These are phyloP conservation scores for Sequoiadendron giganteum DNA, from an alignment of 75 land plant genomes.

Conservation along the genomic window DNA sequence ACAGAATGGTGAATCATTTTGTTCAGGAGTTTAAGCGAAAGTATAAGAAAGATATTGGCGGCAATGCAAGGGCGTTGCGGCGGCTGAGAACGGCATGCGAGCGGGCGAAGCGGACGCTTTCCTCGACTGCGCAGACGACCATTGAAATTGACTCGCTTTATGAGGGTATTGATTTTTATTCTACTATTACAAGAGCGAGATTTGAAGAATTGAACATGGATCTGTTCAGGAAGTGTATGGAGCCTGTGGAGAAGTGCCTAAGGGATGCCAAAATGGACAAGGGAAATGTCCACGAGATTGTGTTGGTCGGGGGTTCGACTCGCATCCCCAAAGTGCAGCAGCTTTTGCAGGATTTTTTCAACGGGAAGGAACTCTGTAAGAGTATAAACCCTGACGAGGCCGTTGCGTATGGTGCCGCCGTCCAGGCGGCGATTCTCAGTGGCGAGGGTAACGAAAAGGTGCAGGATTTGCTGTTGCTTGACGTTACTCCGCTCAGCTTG, in stretches of 20 bases:
- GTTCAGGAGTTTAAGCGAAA: slow-evolving; percentile 63
- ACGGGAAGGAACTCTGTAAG: slow-evolving; percentile 34
- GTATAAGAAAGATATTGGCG: slow-evolving; percentile 56
- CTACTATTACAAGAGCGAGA: slow-evolving; percentile 56
- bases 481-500: slow-evolving; percentile 23
- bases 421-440: slow-evolving; percentile 28
- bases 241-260: slow-evolving; percentile 57
- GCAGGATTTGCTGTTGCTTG: slow-evolving; percentile 27
- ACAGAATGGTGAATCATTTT: slow-evolving; percentile 56
- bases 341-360: slow-evolving; percentile 28
- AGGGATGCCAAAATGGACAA: slow-evolving; percentile 61
- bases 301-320: slow-evolving; percentile 60
- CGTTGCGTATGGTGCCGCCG: slow-evolving; percentile 34
- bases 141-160: slow-evolving; percentile 55
- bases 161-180: slow-evolving; percentile 62
- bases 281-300: slow-evolving; percentile 35
- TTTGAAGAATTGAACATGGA: slow-evolving; percentile 59
- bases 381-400: slow-evolving; percentile 36
- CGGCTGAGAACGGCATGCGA: slow-evolving; percentile 54
- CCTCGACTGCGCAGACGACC: slow-evolving; percentile 47
- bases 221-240: slow-evolving; percentile 57
- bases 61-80: slow-evolving; percentile 48
- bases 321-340: slow-evolving; percentile 31
- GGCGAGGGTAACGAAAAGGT: slow-evolving; percentile 29
- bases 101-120: slow-evolving; percentile 55